Base-by-base conservation (phyloP, 2,329 filamentous ascomycete genomes). In the Sporothrix curviconia region DNA sequence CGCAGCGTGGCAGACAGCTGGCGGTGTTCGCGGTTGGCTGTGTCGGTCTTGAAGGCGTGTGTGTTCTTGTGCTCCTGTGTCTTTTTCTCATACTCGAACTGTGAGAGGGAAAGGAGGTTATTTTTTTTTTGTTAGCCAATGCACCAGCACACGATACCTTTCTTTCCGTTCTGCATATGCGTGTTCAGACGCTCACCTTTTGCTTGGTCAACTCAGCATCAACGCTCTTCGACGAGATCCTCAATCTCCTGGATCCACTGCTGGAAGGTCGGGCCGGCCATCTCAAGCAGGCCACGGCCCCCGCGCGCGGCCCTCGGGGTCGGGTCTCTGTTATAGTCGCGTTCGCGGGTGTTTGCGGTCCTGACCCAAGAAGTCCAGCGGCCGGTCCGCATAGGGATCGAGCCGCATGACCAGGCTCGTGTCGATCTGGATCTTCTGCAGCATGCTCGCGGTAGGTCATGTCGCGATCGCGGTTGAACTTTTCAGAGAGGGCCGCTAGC, bases 361-460 rank as follows among this genome's bases (percentile, higher is more conserved):
- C 11, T 43, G 37, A 19, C 59, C 63, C 14, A 64, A 51, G 11
- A 61, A 61, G 62, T 79, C 76, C 3, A 76, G 69, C 1, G 75
- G 74, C 19, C 73, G 69, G 49, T 75, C 74, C 22, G 80, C 78
- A 70, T 95, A 95, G 1, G 89, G 87, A 66, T 96, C 87, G 54
- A 94, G 89, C 64, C 89, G 85, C 70, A 90, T 85, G 63, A 96
- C 90, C 46, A 95, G 80, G 59, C 83, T 89, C 73, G 92, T 91
- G 71, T 96, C 92, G 63, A 90, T 85, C 73, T 96, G 92, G n/a
- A 96, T 84, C 64, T 90, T 90, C 66, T 94, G 87, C 2, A 96
- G 81, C 72, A n/a, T 96, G 90, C 63, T 94, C 89, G 61, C 92
- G 85, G 71, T 95, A 97, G 66, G 90, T 85, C 61, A 82, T 78